Percentiles rank a stretch among this genome's conserved stretches.
These are phyloP conservation scores for Leccinum subtestaceum DNA, from an alignment of 768 basidiomycete genomes.

Conservation along the genomic window DNA sequence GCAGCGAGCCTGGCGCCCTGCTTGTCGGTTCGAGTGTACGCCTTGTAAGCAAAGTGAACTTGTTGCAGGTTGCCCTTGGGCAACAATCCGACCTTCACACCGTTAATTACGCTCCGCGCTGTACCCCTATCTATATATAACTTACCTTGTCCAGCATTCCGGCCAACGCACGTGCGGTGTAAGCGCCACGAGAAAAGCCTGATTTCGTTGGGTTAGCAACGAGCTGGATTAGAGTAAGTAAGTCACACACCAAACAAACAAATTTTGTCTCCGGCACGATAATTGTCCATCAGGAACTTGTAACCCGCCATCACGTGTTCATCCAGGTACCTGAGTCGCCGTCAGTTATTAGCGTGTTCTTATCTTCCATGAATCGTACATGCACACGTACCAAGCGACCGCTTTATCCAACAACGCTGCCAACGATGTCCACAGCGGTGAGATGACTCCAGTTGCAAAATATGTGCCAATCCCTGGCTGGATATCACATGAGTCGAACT, in stretches of 20 bases:
- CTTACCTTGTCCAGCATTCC: slow-evolving; percentile 69
- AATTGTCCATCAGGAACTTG: slow-evolving; percentile 76
- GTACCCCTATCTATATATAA: background rate
- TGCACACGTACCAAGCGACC: slow-evolving; percentile 60
- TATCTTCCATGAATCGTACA: background rate
- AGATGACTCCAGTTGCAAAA: slow-evolving; percentile 63
- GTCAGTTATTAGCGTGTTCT: background rate
- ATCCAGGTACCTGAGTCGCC: slow-evolving; percentile 55
- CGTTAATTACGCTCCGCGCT: background rate
- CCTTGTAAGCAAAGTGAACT: slow-evolving; percentile 69
- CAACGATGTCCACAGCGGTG: slow-evolving; percentile 53
- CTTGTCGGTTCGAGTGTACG: slow-evolving; percentile 58
- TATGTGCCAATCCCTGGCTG: slow-evolving; percentile 51
- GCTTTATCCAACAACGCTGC: slow-evolving; percentile 67
- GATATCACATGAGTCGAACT: background rate
- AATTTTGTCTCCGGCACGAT: slow-evolving; percentile 65
- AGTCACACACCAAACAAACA: slow-evolving; percentile 60
- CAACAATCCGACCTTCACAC: slow-evolving; percentile 63
- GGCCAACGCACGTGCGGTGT: slow-evolving; percentile 67
- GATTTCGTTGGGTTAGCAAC: slow-evolving; percentile 11
- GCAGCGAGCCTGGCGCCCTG: slow-evolving; percentile 45
- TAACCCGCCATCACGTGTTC: slow-evolving; percentile 78
- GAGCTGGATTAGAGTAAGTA: background rate
- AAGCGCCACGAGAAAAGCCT: slow-evolving; percentile 81
- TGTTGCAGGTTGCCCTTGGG: slow-evolving; percentile 67